These are phyloP conservation scores for Arxiozyma telluris DNA, from an alignment of 1,139 yeast species.

Conservation along the genomic window DNA sequence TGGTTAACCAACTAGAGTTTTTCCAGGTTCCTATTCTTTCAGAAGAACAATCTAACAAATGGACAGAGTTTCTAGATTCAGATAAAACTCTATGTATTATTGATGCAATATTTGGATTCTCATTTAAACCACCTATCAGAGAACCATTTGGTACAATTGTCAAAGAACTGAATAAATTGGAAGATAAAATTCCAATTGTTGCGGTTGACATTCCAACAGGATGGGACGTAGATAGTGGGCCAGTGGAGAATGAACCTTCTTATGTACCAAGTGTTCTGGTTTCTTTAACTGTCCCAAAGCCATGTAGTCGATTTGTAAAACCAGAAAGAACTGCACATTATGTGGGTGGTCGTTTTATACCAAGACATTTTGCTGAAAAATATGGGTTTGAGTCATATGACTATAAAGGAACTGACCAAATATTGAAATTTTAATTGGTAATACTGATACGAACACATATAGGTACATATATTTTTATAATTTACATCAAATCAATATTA, in stretches of 20 bases:
- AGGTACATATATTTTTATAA: no score
- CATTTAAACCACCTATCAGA: slow-evolving; percentile 82
- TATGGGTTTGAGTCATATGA: slow-evolving; percentile 58
- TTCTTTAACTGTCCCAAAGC: slow-evolving; percentile 90
- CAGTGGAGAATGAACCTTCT: slow-evolving; percentile 36
- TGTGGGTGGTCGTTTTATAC: slow-evolving; percentile 84
- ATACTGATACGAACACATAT: no score
- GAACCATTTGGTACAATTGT: slow-evolving; percentile 65
- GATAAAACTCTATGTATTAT: slow-evolving; percentile 37
- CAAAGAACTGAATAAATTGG: slow-evolving; percentile 34
- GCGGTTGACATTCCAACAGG: slow-evolving; percentile 92
- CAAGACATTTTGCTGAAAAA: slow-evolving; percentile 53
- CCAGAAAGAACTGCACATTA: slow-evolving; percentile 43
- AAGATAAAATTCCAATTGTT: slow-evolving; percentile 44
- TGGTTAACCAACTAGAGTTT: slow-evolving; percentile 31
- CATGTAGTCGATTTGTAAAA: slow-evolving; percentile 52
- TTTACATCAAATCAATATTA: no score
- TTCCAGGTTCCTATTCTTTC: slow-evolving; percentile 24
- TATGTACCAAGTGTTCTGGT: slow-evolving; percentile 57
- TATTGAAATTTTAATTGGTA: slow-evolving; percentile 23
- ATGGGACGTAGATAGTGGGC: slow-evolving; percentile 93
- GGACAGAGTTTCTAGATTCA: slow-evolving; percentile 22
- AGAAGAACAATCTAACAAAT: slow-evolving; percentile 15
- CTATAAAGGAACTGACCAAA: slow-evolving; percentile 47
- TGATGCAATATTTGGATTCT: slow-evolving; percentile 88